Base-by-base conservation (phyloP, 2,329 filamentous ascomycete genomes). In the Neoarthrinium moseri region DNA sequence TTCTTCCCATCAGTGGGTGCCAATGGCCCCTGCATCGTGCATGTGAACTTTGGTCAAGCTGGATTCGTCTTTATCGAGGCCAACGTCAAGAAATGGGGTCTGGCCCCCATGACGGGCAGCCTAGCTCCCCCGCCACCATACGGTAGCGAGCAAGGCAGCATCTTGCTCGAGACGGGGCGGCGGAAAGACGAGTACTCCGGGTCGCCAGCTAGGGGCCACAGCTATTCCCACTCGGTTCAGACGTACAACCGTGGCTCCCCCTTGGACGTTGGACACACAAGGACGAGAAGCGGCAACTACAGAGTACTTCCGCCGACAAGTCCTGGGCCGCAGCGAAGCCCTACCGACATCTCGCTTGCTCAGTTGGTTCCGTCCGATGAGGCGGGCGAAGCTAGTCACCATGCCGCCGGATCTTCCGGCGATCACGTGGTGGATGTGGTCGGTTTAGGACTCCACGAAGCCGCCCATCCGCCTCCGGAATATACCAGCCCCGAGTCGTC, bases 41-140 rank as follows among this genome's bases (percentile, higher is more conserved):
- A 99, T 64, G 94, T 97, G 63, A 99, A 99, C 66, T 95, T 99
- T 65, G 94, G 94, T 6, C 94, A 99, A 65, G 89, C 94, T 61
- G 94, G 94, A 26, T 99, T 97, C 62, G 94, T 99, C 39, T 99
- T 97, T 62, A 97, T 99, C 57, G 94, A 99, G 69, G 94, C 92
- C 51, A 99, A 99, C 60, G 94, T 99, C 50, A 99, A 99, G 82
- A 99, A 97, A 75, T 99, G 94, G 94, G 94, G 94, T 2, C 74
- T 99, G 45, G 94, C 94, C 38, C 94, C 94, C 5, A 95, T 95
- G 80, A 96, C 90, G 2, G 94, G 94, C 48, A 96, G 90, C 60
- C 77, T 99, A 49, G 94, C 94, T 22, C 94, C 94, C 13, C 94
- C 94, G 34, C 94, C 94, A 41, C 94, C 94, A 2, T 99, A 99